Base-by-base conservation (phyloP, 495 filamentous ascomycete genomes). In the Lepraria neglecta region DNA sequence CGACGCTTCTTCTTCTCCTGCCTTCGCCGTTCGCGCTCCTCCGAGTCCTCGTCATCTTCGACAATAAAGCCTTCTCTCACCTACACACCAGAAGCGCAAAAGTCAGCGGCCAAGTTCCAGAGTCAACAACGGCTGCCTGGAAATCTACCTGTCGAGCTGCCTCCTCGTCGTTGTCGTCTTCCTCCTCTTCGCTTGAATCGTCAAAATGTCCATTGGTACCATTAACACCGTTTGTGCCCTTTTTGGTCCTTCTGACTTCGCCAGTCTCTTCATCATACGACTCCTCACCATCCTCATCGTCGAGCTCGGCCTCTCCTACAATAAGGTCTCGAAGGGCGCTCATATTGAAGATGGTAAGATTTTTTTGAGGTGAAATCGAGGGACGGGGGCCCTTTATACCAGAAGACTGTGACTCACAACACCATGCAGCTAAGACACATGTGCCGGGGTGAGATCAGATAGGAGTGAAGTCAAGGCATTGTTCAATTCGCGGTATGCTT, bases 1-100 rank as follows among this genome's bases (percentile, higher is more conserved):
- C 83, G 80, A 57, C 89, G 83, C 76, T 91, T 92, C 66, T 82
- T 83, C 67, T 76, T 80, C 68, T 84, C 82, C 52, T 80, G 82
- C 45, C 83, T 80, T 48, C 87, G 80, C 59, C 78, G 77, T 27
- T 77, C 77, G 64, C 84, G 83, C 50, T 81, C 81, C 38, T 88
- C 87, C 21, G 85, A 80, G 42, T 90, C 90, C 66, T 95, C 90
- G 64, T 95, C 89, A 64, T 95, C 91, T 66, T 96, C 92, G 65
- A 95, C 90, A 59, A 98, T 96, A 75, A 97, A 98, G 6, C 92
- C 95, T 77, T 95, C 90, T 30, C 88, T 87, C 43, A 96, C 81
- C 89, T 95, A 68, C 28, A 35, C 0, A 30, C 15, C 3, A 31
- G 27, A 10, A 65, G 31, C 7, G 14, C 30, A 52, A 24, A 38